A percentile compares a stretch with the other conserved stretches of the same genome.
These are phyloP conservation scores for Penicillium coffeae DNA, from an alignment of 495 filamentous ascomycete genomes.

Conservation along the genomic window DNA sequence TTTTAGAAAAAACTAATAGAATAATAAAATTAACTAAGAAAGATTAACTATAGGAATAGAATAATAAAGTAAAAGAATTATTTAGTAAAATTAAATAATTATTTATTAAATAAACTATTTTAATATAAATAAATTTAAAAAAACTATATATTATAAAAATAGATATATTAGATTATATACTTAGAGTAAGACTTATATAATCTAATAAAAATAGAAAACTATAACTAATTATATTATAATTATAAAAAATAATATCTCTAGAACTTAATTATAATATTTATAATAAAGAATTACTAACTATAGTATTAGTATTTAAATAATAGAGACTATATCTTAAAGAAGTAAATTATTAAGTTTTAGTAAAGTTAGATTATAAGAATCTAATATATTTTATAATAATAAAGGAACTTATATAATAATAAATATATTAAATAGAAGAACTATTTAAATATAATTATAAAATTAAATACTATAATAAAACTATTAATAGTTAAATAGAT, in stretches of 20 bases:
- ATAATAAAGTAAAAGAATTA: background rate
- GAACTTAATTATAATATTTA: background rate
- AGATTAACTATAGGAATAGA: conserved; percentile 2
- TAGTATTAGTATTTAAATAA: background rate
- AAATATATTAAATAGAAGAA: background rate
- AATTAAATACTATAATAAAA: background rate
- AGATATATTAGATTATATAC: background rate
- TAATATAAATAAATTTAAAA: background rate
- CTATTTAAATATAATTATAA: background rate
- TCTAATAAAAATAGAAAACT: background rate
- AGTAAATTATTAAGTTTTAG: background rate
- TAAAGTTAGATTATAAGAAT: conserved; percentile 2
- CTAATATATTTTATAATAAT: background rate
- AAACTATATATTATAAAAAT: conserved; percentile 3
- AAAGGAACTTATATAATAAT: background rate
- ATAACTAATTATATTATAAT: background rate
- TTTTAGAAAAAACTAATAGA: background rate
- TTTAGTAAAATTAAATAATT: conserved; percentile 1
- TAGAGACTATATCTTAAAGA: background rate
- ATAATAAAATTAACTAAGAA: background rate
- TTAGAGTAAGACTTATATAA: background rate
- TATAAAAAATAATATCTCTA: background rate
- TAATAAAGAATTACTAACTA: background rate
- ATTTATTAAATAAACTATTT: background rate
- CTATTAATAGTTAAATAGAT: background rate